Conservation (phyloP, 345 rosid species). For the Litchi chinensis region DNA sequence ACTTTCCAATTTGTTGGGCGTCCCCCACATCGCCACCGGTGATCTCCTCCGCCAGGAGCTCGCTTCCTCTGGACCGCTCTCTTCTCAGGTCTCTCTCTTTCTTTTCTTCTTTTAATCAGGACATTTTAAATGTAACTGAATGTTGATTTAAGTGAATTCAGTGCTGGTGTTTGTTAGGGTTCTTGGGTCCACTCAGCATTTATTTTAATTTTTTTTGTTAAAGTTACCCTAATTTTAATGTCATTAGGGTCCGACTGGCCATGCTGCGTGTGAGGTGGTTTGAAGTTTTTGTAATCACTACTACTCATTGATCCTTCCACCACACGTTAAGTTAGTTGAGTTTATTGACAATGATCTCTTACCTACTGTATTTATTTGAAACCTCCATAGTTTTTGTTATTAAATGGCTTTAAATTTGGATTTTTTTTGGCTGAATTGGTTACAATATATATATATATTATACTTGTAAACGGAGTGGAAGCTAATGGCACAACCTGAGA, state of each 20-base stretch:
- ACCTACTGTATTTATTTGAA: not conserved
- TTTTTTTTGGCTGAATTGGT: not conserved
- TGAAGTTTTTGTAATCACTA: not conserved
- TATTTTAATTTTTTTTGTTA: not conserved
- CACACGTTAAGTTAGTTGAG: not conserved
- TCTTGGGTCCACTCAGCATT: not conserved
- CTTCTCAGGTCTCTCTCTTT: conserved; percentile 62
- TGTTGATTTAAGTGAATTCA: not conserved
- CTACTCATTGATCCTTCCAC: not conserved
- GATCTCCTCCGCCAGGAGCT: conserved; percentile 98
- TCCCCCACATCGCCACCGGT: conserved; percentile 98
- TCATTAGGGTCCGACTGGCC: not conserved
- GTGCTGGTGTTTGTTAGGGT: not conserved
- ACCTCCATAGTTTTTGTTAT: not conserved
- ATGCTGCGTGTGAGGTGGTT: not conserved
- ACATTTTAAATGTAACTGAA: not conserved
- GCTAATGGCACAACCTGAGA: conserved; percentile 6
- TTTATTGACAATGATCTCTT: not conserved
- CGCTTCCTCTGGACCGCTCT: conserved; percentile 67
- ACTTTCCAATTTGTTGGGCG: conserved; percentile 74
- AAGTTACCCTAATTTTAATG: not conserved
- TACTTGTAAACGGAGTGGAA: not conserved
- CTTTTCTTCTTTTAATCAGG: not conserved
- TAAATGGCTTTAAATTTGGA: not conserved
- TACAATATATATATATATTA: not conserved